These are phyloP conservation scores for Beverwykella pulmonaria DNA, from an alignment of 495 filamentous ascomycete genomes.

Conservation along the genomic window DNA sequence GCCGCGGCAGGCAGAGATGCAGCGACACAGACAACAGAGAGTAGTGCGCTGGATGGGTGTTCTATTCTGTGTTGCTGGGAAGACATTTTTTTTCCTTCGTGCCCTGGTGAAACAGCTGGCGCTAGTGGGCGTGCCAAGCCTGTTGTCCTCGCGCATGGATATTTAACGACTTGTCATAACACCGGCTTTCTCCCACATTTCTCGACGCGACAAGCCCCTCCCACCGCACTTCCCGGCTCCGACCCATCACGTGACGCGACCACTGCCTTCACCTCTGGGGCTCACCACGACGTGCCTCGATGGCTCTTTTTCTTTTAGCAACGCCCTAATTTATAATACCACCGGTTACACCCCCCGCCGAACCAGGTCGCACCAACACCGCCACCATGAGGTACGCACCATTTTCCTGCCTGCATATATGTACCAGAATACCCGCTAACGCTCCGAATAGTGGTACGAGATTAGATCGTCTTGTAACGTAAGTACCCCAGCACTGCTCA, in stretches of 20 bases:
- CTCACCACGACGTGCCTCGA: background rate
- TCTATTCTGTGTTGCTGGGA: too few species aligned
- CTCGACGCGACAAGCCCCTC: background rate
- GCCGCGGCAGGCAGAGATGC: background rate
- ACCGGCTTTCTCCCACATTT: background rate
- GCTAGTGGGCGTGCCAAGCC: background rate
- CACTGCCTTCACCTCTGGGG: background rate
- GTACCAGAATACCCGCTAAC: slow-evolving; percentile 29
- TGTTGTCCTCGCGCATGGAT: background rate
- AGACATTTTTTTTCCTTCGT: background rate
- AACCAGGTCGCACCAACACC: background rate
- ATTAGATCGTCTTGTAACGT: slow-evolving; percentile 37
- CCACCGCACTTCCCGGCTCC: background rate
- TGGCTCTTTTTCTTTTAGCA: background rate
- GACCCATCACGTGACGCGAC: background rate
- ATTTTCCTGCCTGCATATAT: background rate
- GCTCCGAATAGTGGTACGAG: slow-evolving; percentile 29
- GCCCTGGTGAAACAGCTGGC: background rate
- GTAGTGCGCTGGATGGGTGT: background rate
- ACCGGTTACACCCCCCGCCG: background rate
- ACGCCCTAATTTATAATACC: background rate
- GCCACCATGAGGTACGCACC: slow-evolving; percentile 30
- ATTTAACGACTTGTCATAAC: background rate
- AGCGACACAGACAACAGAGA: background rate
- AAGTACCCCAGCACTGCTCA: background rate